Base-by-base conservation (phyloP, 179 eudicot genomes). In the Amaranthus tricolor region DNA sequence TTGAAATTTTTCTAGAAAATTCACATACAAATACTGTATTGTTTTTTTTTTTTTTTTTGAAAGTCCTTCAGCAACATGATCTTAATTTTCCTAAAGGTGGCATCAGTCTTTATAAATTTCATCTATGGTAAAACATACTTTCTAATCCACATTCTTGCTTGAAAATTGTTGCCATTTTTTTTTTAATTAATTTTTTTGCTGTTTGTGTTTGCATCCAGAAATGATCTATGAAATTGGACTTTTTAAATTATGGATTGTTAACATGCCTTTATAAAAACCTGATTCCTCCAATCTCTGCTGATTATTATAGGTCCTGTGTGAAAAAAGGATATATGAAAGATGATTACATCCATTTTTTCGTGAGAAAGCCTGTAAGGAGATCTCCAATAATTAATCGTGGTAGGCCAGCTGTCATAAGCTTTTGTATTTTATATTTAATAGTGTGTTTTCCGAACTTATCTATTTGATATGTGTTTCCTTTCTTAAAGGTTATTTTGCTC, bases 301-400 rank as follows among this genome's bases (percentile, higher is more conserved):
- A 73, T 64, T 66, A 52, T 13, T 48, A 6, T 59, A 95, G 99
- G 89, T 93, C 97, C 3, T 95, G 99, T 72, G 97, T 95, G 51
- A 95, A 87, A 72, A 90, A 95, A 80, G 99, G 97, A 74, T 95
- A 93, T 85, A 95, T 95, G 88, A 90, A 86, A 84, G 99, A 95
- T 82, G 93, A 93, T 70, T 93, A 88, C 66, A 74, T 95, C 77
- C 89, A 88, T 86, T 78, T 95, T 74, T 95, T 95, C 65, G 99
- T 95, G 49, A 88, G 88, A 87, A 89, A 91, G 68, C 99, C 96
- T 51, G 86, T 95, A 62, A 88, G 92, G 85, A 88, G 99, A 86
- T 85, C 99, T 83, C 99, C 97, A 16, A 95, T 95, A 52, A 95
- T 95, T 68, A 93, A 95, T 62, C 99, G 97, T 10, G 99, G 97